Evolutionary conservation across 768 basidiomycete species (phyloP), one percentile per base, ranked within the genome.

Genomic region (Mrakia blollopis): DNA sequence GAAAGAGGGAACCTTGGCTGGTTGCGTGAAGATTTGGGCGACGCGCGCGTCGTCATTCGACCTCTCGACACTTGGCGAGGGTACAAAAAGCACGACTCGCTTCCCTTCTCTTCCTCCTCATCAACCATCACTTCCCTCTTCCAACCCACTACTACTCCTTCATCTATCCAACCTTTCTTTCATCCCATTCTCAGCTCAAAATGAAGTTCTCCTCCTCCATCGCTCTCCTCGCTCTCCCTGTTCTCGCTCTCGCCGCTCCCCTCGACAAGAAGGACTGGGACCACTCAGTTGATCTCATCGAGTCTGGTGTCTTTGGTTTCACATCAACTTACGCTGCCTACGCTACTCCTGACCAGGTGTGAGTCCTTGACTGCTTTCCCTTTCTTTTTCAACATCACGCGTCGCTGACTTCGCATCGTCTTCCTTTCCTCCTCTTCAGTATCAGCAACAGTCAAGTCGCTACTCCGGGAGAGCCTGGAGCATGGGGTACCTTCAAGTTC

Each of bases 401-500:
- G 23, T 16, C 14, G 30, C 57, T 37, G 72, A 35, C 32, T 23
- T 10, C 18, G 14, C 44, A 30, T 54, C 41, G 37, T 23, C 4
- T 14, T 54, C 28, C n/a, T 23, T 35, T 25, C 44, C 41, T 39
- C 39, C 0, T 28, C 37, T 16, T 30, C 63, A 74, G 73, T 69
- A 76, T 82, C 79, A 82, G 81, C 80, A 79, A 79, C 80, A 77
- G 73, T 44, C 80, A 80, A 37, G 78, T 80, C 21, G 62, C 80
- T 2, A 80, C 80, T 5, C 80, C 81, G 1, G 81, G 82, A 23
- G 71, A 80, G 16, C 61, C 68, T 0, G 80, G 77, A 7, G 83
- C 79, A 21, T 83, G 73, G 57, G 83, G 83, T 39, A 50, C 73
- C 18, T 81, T 81, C 80, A n/a, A 68, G 30, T 82, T 81, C 79